Percentiles rank a stretch among this genome's conserved stretches.
Evolutionary conservation across 106 monocot species (phyloP).

Genomic region (Allium cepa): DNA sequence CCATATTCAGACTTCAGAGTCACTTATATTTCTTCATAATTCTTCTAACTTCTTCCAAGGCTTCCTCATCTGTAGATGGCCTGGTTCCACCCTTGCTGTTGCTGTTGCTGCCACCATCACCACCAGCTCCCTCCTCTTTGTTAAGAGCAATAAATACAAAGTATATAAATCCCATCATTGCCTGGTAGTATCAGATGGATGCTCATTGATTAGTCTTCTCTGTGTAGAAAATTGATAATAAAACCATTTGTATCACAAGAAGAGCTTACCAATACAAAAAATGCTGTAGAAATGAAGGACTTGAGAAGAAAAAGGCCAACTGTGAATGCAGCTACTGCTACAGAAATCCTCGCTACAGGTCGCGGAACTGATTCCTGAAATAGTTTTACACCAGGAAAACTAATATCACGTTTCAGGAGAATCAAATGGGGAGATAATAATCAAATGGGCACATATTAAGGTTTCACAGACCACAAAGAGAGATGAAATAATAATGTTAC

Average conservation of each 20-base stretch:
- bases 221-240: neutral
- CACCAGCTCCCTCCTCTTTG: constrained; percentile 39
- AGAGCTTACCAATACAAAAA: constrained; percentile 60
- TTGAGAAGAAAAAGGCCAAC: constrained; percentile 61
- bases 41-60: constrained; percentile 77
- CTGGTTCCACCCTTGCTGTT: neutral
- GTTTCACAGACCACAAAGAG: no score
- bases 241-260: neutral
- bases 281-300: constrained; percentile 64
- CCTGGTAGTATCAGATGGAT: constrained; percentile 23
- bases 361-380: constrained; percentile 60
- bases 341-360: constrained; percentile 56
- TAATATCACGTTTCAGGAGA: no score
- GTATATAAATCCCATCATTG: constrained; percentile 81
- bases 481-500: no score
- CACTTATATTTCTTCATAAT: constrained; percentile 99
- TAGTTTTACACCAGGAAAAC: no score
- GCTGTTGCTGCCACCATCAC: constrained; percentile 1
- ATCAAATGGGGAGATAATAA: no score
- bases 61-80: constrained; percentile 53
- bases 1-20: neutral
- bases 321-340: constrained; percentile 24
- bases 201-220: no score
- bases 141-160: constrained; percentile 66
- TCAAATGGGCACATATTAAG: no score